Evolutionary conservation across 2,329 filamentous ascomycete genomes (phyloP).

Genomic region (Neoscytalidium dimidiatum): DNA sequence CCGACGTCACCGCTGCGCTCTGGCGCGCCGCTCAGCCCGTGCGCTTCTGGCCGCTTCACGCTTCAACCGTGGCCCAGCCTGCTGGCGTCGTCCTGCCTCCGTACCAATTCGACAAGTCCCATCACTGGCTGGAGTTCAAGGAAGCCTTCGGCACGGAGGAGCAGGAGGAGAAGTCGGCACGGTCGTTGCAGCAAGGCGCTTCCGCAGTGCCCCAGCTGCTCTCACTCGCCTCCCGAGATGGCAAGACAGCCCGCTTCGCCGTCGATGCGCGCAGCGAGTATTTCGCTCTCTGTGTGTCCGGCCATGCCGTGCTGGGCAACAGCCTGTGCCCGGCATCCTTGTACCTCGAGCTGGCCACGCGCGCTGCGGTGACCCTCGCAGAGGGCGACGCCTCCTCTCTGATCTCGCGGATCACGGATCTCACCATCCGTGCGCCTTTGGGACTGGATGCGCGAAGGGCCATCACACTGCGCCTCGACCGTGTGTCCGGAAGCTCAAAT

Average conservation of each 20-base stretch:
- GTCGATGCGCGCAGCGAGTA: constrained; percentile 20
- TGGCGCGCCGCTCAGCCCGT: neutral
- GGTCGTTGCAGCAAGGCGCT: too few species aligned
- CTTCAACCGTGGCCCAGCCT: too few species aligned
- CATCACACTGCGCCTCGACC: neutral
- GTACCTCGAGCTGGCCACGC: constrained; percentile 21
- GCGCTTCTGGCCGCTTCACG: neutral
- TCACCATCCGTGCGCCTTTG: neutral
- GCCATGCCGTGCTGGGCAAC: constrained; percentile 24
- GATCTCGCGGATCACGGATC: neutral
- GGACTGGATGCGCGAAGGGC: neutral
- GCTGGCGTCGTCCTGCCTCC: neutral
- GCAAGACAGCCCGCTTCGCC: neutral
- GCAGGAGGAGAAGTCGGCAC: neutral
- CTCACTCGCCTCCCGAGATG: neutral
- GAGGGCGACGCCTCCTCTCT: neutral
- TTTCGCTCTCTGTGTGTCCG: constrained; percentile 22
- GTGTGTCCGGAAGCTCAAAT: neutral
- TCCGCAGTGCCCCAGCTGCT: neutral
- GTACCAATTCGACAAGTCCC: constrained; percentile 20
- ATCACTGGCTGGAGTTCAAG: constrained; percentile 12
- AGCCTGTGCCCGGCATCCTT: constrained; percentile 26
- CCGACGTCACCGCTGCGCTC: neutral
- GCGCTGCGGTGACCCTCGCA: neutral
- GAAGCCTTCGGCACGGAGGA: neutral